Evolutionary conservation across 805 yeast species (phyloP).

Genomic region (Hanseniaspora valbyensis): DNA sequence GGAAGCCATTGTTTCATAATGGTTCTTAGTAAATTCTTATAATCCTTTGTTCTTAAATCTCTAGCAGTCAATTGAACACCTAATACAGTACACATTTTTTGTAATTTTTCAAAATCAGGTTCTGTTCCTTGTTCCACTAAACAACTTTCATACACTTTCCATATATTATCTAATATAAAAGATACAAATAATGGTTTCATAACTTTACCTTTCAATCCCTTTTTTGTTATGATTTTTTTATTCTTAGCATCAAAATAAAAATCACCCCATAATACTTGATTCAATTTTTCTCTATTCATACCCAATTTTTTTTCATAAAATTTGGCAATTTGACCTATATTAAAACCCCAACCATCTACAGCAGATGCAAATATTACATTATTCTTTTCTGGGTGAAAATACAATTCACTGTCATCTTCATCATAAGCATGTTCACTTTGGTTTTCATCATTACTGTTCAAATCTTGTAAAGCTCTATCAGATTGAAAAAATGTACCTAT

Average conservation of each 20-base stretch:
- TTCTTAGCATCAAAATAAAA: constrained; percentile 80
- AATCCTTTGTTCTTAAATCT: constrained; percentile 70
- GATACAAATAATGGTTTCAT: constrained; percentile 78
- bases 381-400: constrained; percentile 76
- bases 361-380: constrained; percentile 89
- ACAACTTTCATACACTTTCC: constrained; percentile 78
- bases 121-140: constrained; percentile 32
- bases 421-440: constrained; percentile 42
- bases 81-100: constrained; percentile 62
- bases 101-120: constrained; percentile 52
- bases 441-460: constrained; percentile 45
- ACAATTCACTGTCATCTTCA: constrained; percentile 66
- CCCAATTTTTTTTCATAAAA: constrained; percentile 78
- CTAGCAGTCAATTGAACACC: constrained; percentile 59
- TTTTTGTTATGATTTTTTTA: constrained; percentile 64
- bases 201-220: constrained; percentile 48
- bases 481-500: constrained; percentile 89
- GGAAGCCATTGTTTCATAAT: constrained; percentile 93
- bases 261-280: constrained; percentile 93
- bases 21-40: constrained; percentile 46
- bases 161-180: constrained; percentile 75
- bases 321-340: constrained; percentile 75
- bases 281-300: constrained; percentile 64
- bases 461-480: constrained; percentile 81
- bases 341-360: constrained; percentile 96